Conservation (phyloP, 2,329 filamentous ascomycete genomes). For the Trichoderma breve region DNA sequence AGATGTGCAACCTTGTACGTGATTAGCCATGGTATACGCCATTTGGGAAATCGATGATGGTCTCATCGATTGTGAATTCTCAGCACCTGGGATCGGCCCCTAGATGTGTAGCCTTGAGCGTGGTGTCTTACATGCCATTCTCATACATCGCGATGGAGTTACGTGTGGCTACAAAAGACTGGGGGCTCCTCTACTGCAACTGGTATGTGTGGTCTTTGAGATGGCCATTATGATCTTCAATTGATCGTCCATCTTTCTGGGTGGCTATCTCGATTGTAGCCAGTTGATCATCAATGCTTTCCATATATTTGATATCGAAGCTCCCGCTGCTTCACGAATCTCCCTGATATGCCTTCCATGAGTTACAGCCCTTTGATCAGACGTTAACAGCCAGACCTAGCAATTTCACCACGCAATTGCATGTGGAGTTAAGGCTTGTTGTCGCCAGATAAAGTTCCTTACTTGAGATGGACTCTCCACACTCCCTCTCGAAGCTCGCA, state of each 20-base stretch:
- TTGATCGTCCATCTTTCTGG: constrained; percentile 15
- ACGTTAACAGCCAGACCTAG: background rate
- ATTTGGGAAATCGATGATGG: background rate
- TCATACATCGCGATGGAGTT: constrained; percentile 23
- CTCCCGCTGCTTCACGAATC: background rate
- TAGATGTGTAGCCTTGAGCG: constrained; percentile 3
- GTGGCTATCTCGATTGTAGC: background rate
- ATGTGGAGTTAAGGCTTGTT: background rate
- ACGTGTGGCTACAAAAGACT: constrained; percentile 1
- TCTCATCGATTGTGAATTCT: background rate
- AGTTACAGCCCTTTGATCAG: background rate
- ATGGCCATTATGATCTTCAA: constrained; percentile 19
- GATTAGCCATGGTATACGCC: background rate
- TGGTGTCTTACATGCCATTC: constrained; percentile 26
- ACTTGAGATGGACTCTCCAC: constrained; percentile 21
- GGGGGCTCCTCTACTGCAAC: constrained; percentile 18
- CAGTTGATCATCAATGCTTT: background rate
- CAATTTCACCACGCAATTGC: background rate
- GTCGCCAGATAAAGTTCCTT: background rate
- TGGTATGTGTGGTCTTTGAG: constrained; percentile 27
- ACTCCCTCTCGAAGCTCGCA: constrained; percentile 8
- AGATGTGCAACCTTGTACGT: background rate
- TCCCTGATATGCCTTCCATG: background rate
- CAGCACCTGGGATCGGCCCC: background rate
- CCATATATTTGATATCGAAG: constrained; percentile 4